Evolutionary conservation across 2,329 filamentous ascomycete species (phyloP), one percentile per base, ranked within the genome.

Genomic region (Bipolaris sorokiniana): DNA sequence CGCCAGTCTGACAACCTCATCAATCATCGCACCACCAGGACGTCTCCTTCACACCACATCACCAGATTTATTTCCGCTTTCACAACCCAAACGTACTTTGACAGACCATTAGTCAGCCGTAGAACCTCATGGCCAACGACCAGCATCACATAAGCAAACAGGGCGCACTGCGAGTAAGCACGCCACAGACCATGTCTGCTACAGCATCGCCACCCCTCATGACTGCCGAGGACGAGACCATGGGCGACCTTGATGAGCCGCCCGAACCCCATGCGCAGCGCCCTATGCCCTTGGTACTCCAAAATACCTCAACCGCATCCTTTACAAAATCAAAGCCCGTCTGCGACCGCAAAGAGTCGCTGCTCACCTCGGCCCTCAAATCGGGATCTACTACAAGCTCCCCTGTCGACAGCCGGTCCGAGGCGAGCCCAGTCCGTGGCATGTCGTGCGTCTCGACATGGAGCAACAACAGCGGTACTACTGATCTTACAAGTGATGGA

Each of bases 401-500:
- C 76, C 70, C 70, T 3, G 57, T 74, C 5, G 79, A 82, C 49
- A 80, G 80, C 40, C 79, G 81, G 28, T 63, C 70, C 16, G 75
- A 65, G 56, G 65, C 73, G 54, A 68, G 70, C 55, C 58, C 71
- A 55, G 61, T 72, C 61, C 77, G 81, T 65, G 78, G 79, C 40
- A 66, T 81, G 56, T 82, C 80, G 37, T 83, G 74, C 62, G 77
- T 87, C 58, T 94, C 90, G 58, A 88, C 89, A 67, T 89, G 88
- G 74, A 96, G 91, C 81, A 94, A 89, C 71, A 81, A 87, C 65
- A 97, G 92, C 78, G 79, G 89, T 58, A 96, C 92, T 3, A 90
- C 90, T 36, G 94, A 97, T 64, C 83, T 98, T 55, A 97, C 92
- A n/a, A 97, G 93, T 77, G 95, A 97, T 70, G 95, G 91, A 56